phyloP scores from a whole-genome alignment of 2,329 filamentous ascomycete genomes.

The Botrytis medusae region DNA sequence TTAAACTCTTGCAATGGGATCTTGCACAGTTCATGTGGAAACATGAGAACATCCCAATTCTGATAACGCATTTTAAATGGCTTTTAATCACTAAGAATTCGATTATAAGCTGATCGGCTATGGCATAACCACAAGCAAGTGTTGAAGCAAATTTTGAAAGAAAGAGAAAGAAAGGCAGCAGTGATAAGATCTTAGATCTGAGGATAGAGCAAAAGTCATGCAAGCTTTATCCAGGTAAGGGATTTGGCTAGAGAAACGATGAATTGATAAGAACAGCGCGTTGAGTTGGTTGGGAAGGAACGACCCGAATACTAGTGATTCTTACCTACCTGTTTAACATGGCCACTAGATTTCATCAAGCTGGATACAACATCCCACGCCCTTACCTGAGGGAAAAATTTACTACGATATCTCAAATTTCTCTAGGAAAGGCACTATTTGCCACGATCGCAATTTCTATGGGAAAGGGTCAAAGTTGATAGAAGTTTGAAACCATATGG shows the following conservation, averaged over 20 bases:
- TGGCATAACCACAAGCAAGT: slow-evolving; percentile 17
- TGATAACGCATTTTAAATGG: slow-evolving; percentile 69
- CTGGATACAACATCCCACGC: not conserved
- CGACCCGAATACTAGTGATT: not conserved
- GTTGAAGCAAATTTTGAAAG: slow-evolving; percentile 20
- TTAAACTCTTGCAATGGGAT: slow-evolving; percentile 80
- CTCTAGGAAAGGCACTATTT: not conserved
- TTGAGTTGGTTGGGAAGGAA: slow-evolving; percentile 4
- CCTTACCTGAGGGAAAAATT: not conserved
- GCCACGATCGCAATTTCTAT: not conserved
- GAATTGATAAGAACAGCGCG: not conserved
- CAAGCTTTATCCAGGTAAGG: slow-evolving; percentile 3
- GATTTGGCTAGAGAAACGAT: not conserved
- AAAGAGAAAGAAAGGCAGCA: slow-evolving; percentile 11
- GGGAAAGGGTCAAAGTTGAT: not conserved
- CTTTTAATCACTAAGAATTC: slow-evolving; percentile 12
- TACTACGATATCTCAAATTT: not conserved
- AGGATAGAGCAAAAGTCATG: not conserved
- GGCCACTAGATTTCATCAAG: not conserved
- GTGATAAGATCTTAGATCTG: slow-evolving; percentile 5
- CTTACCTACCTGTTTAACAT: not conserved
- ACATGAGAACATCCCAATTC: slow-evolving; percentile 83
- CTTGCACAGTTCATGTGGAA: slow-evolving; percentile 62
- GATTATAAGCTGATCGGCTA: slow-evolving; percentile 7
- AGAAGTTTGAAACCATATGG: not conserved